Percentiles rank a stretch among this genome's conserved stretches.
Evolutionary conservation across 345 rosid species (phyloP).

Genomic region (Arabidopsis suecica): DNA sequence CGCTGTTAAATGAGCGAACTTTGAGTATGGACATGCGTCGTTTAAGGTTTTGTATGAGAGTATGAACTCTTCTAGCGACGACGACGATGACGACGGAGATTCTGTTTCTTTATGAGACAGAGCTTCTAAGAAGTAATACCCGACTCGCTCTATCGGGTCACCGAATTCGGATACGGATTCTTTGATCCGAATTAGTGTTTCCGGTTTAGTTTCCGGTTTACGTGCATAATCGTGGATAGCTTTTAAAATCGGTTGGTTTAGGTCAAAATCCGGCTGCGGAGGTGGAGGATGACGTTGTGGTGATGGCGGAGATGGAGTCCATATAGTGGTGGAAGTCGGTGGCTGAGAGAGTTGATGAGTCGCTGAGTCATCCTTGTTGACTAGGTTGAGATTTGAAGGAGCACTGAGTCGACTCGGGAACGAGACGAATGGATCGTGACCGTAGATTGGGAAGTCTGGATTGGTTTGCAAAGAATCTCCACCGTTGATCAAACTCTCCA

Average conservation of each 20-base stretch:
- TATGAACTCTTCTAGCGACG: constrained; percentile 62
- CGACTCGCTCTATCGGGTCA: constrained; percentile 72
- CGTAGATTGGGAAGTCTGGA: constrained; percentile 61
- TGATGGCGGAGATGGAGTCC: constrained; percentile 51
- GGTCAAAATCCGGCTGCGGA: constrained; percentile 50
- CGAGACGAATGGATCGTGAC: constrained; percentile 58
- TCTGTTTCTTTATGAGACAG: constrained; percentile 44
- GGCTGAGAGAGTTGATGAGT: constrained; percentile 31
- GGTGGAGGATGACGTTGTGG: constrained; percentile 40
- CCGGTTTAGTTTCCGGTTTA: constrained; percentile 60
- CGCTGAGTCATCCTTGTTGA: constrained; percentile 44
- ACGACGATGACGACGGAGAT: constrained; percentile 31
- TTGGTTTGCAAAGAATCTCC: constrained; percentile 63
- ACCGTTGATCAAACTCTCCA: constrained; percentile 70
- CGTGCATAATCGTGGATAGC: constrained; percentile 71
- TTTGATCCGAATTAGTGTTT: constrained; percentile 52
- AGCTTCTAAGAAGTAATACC: constrained; percentile 75
- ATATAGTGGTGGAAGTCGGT: constrained; percentile 33
- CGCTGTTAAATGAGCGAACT: constrained; percentile 91
- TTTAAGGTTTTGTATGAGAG: constrained; percentile 73
- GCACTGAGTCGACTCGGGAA: constrained; percentile 62
- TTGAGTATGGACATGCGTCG: constrained; percentile 92
- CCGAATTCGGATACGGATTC: constrained; percentile 64
- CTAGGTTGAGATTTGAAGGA: constrained; percentile 64
- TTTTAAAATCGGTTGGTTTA: constrained; percentile 56